Evolutionary conservation across 2,329 filamentous ascomycete species (phyloP), one percentile per base, ranked within the genome.

Genomic region (Dactylellina parvicollis): DNA sequence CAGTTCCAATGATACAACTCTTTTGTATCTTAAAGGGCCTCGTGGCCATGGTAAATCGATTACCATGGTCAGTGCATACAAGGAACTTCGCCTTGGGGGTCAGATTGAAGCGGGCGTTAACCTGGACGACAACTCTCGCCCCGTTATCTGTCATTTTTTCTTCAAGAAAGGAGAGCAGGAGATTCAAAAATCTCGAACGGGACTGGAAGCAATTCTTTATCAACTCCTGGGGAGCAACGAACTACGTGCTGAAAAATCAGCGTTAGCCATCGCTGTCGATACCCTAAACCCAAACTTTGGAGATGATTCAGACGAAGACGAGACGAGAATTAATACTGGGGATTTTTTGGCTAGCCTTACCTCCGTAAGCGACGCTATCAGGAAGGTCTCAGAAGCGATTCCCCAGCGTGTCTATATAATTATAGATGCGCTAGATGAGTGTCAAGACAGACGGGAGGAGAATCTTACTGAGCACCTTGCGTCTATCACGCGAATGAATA

Each of bases 151-250:
- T 52, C 57, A 54, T 8, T 72, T 72, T 34, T 72, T 64, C 44
- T 72, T 72, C 36, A 72, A 72, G 34, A 72, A 59, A 34, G 67
- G 67, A 7, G 67, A 72, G 16, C 67, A 72, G 32, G 67, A 72
- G 24, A 64, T 72, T 9, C 57, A 72, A n/a, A 50, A 46, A 12
- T 24, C 59, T 1, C 42, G 67, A 14, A 47, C 50, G 7, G 59
- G 24, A 34, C 14, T 72, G 4, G 67, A 72, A 26, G 50, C 57
- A 0, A 34, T 72, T 3, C 44, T 72, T 1, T 40, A 47, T 12
- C 67, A 72, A 10, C 18, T 72, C 2, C 26, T 72, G 8, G 30
- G 36, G 30, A 59, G 57, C 44, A 32, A 59, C 22, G 26, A 59
- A 4, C n/a, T 72, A 2, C 50, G 67, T 9, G 32, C 38, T 2